Percentiles rank a stretch among this genome's conserved stretches.
Evolutionary conservation across 1,284 basidiomycete species (phyloP).

Genomic region (Cystobasidium pallidum): DNA sequence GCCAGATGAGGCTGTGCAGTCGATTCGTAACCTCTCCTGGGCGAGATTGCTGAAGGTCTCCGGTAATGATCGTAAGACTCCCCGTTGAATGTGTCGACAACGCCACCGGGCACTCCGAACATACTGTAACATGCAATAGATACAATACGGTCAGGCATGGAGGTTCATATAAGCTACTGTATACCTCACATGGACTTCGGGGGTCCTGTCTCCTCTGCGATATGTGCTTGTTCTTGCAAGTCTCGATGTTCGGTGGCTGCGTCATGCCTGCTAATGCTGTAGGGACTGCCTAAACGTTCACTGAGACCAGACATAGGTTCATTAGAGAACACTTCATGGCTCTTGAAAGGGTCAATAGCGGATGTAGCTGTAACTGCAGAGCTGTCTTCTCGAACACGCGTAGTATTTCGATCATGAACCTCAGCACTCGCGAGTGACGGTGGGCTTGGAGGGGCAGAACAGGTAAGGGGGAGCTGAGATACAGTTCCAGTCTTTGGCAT

Average conservation of each 20-base stretch:
- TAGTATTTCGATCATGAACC: background rate
- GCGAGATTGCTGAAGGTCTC: background rate
- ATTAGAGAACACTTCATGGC: background rate
- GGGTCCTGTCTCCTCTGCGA: background rate
- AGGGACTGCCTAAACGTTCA: slow-evolving; percentile 2
- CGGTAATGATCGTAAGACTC: background rate
- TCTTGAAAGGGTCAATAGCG: background rate
- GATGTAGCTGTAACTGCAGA: background rate
- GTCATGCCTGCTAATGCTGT: background rate
- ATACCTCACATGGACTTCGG: slow-evolving; percentile 25
- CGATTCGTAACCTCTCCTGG: too few relatives aligned
- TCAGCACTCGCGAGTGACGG: background rate
- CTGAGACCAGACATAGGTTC: slow-evolving; percentile 23
- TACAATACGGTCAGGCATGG: too few relatives aligned
- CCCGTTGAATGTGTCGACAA: background rate
- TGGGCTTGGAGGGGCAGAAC: slow-evolving; percentile 9
- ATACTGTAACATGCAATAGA: slow-evolving; percentile 12
- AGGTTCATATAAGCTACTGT: too few relatives aligned
- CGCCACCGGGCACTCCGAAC: slow-evolving; percentile 4
- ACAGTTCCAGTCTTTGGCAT: slow-evolving; percentile 15
- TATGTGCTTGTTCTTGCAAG: background rate
- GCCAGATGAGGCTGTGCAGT: slow-evolving; percentile 2
- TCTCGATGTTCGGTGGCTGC: background rate
- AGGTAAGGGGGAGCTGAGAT: slow-evolving; percentile 3
- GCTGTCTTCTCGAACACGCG: background rate